Conservation (phyloP, 2,329 filamentous ascomycete species). For the Colletotrichum shisoi region DNA sequence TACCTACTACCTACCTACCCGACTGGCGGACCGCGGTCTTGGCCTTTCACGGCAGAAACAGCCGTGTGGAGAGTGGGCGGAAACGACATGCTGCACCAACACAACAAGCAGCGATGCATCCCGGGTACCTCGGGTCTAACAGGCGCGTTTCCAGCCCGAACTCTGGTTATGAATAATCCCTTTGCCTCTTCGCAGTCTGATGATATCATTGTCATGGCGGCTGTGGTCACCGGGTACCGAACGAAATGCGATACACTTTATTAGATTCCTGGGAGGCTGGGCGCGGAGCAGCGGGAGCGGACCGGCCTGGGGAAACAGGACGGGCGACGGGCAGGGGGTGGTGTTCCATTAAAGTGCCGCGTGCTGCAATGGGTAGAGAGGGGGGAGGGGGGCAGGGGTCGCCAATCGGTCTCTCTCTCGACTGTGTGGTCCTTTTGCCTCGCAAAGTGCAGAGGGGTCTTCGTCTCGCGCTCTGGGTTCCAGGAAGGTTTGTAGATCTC, state of each 20-base stretch:
- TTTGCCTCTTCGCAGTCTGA: conserved; percentile 10
- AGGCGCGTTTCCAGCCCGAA: not conserved
- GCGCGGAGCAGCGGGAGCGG: conserved; percentile 32
- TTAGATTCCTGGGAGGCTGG: not conserved
- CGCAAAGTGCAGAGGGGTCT: not conserved
- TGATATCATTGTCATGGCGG: not conserved
- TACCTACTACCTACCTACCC: not conserved
- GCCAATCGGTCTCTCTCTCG: not conserved
- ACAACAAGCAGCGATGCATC: not conserved
- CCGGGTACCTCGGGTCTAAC: not conserved
- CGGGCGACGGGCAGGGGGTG: conserved; percentile 15
- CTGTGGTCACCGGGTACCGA: conserved; percentile 3
- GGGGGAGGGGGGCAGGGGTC: not conserved
- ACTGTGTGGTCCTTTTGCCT: not conserved
- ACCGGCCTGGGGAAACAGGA: conserved; percentile 34
- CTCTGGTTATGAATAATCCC: not conserved
- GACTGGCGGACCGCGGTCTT: not conserved
- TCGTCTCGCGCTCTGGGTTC: not conserved
- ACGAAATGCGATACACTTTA: conserved; percentile 20
- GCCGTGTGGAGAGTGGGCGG: not conserved
- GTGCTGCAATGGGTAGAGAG: not conserved
- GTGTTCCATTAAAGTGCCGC: conserved; percentile 13
- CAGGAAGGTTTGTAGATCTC: conserved; percentile 5
- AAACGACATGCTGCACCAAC: not conserved
- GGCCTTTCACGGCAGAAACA: too few relatives aligned